Evolutionary conservation across 2,329 filamentous ascomycete genomes (phyloP).

Genomic region (Akanthomyces dipterigenus): DNA sequence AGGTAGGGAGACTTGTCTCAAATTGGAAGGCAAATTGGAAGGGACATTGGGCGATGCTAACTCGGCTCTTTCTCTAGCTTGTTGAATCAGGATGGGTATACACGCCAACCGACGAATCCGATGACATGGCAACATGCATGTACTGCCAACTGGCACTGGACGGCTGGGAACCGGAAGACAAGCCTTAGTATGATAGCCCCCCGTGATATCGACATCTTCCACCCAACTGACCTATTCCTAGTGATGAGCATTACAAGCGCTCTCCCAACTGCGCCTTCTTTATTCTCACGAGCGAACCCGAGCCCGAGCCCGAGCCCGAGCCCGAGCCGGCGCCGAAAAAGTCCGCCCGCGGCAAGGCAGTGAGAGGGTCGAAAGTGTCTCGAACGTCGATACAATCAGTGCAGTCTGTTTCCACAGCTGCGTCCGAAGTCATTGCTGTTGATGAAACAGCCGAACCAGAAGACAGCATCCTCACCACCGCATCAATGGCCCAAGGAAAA

Average conservation of each 20-base stretch:
- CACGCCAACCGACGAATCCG: conserved; percentile 72
- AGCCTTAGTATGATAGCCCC: conserved; percentile 61
- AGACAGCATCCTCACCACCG: conserved; percentile 53
- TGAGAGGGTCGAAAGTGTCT: conserved; percentile 60
- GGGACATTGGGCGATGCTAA: conserved; percentile 8
- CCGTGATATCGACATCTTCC: background rate
- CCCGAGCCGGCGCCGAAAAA: conserved; percentile 50
- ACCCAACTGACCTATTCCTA: conserved; percentile 31
- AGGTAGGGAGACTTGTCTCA: conserved; percentile 45
- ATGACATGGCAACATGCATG: conserved; percentile 84
- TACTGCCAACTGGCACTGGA: conserved; percentile 89
- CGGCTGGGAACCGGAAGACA: conserved; percentile 89
- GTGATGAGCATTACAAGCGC: conserved; percentile 78
- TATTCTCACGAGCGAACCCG: conserved; percentile 52
- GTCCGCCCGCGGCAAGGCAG: conserved; percentile 45
- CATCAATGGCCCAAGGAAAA: conserved; percentile 48
- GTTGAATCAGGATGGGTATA: conserved; percentile 92
- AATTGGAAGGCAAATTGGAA: too few species aligned
- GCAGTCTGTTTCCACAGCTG: conserved; percentile 46
- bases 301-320: conserved; percentile 23
- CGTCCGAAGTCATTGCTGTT: conserved; percentile 43
- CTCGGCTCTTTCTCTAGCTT: conserved; percentile 47
- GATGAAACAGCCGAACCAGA: conserved; percentile 45
- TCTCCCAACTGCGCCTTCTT: conserved; percentile 82
- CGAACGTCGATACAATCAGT: conserved; percentile 55